Conservation (phyloP, 495 filamentous ascomycete species). For the Chaetomidium leptoderma region DNA sequence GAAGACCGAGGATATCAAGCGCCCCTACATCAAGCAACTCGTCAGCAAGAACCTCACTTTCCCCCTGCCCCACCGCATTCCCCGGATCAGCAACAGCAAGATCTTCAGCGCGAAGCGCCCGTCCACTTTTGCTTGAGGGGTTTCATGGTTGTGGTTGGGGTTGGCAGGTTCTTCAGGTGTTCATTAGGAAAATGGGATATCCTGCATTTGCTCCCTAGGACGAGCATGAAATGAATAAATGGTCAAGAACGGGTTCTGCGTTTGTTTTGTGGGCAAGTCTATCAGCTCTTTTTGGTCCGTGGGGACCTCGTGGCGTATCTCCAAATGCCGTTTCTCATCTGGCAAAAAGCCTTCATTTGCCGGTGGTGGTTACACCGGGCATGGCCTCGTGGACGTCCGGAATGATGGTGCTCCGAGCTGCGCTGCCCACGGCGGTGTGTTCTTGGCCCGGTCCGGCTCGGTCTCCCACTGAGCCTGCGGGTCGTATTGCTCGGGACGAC, state of each 20-base stretch:
- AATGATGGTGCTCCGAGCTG: neutral
- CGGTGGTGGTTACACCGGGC: neutral
- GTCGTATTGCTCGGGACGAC: neutral
- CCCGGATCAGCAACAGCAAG: constrained; percentile 74
- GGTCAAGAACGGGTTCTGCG: constrained; percentile 29
- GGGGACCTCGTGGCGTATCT: neutral
- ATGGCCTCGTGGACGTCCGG: neutral
- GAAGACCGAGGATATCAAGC: constrained; percentile 86
- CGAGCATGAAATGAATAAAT: constrained; percentile 40
- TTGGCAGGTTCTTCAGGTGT: constrained; percentile 52
- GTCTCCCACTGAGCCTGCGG: neutral
- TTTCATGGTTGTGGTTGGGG: constrained; percentile 41
- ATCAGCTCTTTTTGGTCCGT: neutral
- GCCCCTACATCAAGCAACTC: constrained; percentile 98
- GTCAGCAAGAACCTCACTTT: constrained; percentile 91
- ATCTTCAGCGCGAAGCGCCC: constrained; percentile 87
- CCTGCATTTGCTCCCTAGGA: constrained; percentile 45
- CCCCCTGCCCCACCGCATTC: constrained; percentile 93
- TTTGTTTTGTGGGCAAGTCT: constrained; percentile 18
- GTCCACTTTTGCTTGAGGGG: constrained; percentile 69
- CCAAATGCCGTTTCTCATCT: neutral
- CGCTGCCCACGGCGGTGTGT: neutral
- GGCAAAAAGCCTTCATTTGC: neutral
- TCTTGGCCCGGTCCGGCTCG: neutral
- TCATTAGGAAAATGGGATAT: constrained; percentile 52